Evolutionary conservation across 148 eudicot species (phyloP).

Genomic region (Camellia granthamiana): DNA sequence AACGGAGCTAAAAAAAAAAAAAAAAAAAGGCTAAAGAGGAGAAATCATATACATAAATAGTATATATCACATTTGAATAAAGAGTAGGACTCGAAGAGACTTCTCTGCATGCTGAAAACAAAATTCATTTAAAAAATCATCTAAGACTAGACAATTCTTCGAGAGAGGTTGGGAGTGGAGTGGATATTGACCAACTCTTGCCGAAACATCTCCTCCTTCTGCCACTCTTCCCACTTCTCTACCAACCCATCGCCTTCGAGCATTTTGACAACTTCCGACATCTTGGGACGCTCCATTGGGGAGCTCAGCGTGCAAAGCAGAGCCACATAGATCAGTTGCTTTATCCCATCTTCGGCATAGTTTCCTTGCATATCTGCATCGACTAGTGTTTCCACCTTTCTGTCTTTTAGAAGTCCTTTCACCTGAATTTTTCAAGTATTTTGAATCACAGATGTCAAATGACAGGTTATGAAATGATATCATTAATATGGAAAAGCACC

Average conservation of each 20-base stretch:
- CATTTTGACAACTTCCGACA: slow-evolving; percentile 63
- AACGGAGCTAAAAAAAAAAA: not conserved
- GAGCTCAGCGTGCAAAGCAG: slow-evolving; percentile 54
- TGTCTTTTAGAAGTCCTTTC: slow-evolving; percentile 52
- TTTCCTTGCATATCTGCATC: slow-evolving; percentile 48
- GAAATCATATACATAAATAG: slow-evolving; percentile 25
- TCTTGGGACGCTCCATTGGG: slow-evolving; percentile 50
- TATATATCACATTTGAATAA: not conserved
- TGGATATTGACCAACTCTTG: slow-evolving; percentile 33
- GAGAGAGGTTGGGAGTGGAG: slow-evolving; percentile 43
- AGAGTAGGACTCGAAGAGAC: not conserved
- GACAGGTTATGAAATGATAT: not conserved
- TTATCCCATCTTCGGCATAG: slow-evolving; percentile 46
- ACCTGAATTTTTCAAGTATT: slow-evolving; percentile 32
- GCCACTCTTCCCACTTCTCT: slow-evolving; percentile 67
- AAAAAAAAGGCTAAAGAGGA: not conserved
- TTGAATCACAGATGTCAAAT: not conserved
- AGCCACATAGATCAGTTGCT: slow-evolving; percentile 57
- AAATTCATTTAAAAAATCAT: slow-evolving; percentile 21
- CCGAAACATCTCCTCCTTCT: slow-evolving; percentile 43
- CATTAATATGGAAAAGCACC: no score
- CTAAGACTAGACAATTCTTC: slow-evolving; percentile 63
- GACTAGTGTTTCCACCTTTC: slow-evolving; percentile 44
- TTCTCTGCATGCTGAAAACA: not conserved
- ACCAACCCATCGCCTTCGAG: slow-evolving; percentile 63